Conservation (phyloP, 1,139 yeast genomes). For the Scheffersomyces titani region DNA sequence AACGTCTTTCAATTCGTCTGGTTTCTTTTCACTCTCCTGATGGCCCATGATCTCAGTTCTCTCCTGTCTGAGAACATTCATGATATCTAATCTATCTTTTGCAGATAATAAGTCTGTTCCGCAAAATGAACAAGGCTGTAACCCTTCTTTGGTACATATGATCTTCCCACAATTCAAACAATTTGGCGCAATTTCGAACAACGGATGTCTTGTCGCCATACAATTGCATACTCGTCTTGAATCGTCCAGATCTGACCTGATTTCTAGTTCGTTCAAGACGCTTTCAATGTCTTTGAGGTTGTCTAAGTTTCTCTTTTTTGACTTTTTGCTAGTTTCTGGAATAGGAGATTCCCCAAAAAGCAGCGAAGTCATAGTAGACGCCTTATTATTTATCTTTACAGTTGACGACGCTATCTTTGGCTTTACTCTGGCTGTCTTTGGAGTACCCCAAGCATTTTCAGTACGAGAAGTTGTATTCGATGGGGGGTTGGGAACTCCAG, state of each 20-base stretch:
- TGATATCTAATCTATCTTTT: constrained; percentile 62
- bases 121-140: constrained; percentile 88
- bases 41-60: constrained; percentile 33
- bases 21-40: constrained; percentile 15
- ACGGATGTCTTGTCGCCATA: constrained; percentile 81
- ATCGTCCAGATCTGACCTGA: constrained; percentile 14
- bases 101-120: constrained; percentile 63
- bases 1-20: constrained; percentile 18
- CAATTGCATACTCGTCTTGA: constrained; percentile 62
- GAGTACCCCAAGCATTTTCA: not conserved
- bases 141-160: constrained; percentile 84
- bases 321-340: constrained; percentile 10
- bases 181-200: constrained; percentile 89
- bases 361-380: constrained; percentile 39
- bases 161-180: constrained; percentile 94
- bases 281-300: constrained; percentile 61
- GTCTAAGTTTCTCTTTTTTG: constrained; percentile 42
- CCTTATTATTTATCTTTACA: not conserved
- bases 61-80: constrained; percentile 52
- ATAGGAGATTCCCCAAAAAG: constrained; percentile 25
- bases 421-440: not conserved
- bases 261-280: constrained; percentile 37
- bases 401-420: not conserved
- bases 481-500: not conserved
- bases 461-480: not conserved